Conservation (phyloP, 805 yeast species). For the Starmerella cellae region DNA sequence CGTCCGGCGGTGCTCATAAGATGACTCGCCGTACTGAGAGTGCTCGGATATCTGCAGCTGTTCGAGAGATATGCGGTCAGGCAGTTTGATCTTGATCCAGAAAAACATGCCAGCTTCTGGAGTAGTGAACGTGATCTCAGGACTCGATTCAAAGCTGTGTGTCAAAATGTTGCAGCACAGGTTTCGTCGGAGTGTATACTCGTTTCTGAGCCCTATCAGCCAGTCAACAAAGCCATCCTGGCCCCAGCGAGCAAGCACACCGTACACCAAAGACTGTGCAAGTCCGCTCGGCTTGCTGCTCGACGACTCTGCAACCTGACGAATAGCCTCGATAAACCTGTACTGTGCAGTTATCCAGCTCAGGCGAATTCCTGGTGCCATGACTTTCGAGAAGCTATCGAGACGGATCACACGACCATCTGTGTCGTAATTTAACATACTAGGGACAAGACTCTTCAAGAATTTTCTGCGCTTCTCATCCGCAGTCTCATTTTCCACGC, state of each 20-base stretch:
- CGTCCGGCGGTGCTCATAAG: no score
- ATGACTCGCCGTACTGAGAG: slow-evolving; percentile 12
- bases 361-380: slow-evolving; percentile 80
- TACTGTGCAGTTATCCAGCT: slow-evolving; percentile 79
- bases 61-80: slow-evolving; percentile 22
- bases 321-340: slow-evolving; percentile 44
- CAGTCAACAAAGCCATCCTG: slow-evolving; percentile 79
- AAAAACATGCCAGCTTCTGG: slow-evolving; percentile 44
- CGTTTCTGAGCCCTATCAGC: slow-evolving; percentile 58
- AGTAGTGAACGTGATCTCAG: slow-evolving; percentile 26
- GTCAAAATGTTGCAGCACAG: slow-evolving; percentile 59
- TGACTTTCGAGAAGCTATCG: slow-evolving; percentile 79
- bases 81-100: slow-evolving; percentile 37
- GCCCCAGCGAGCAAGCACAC: slow-evolving; percentile 75
- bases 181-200: slow-evolving; percentile 81
- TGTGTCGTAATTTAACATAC: slow-evolving; percentile 58
- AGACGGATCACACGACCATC: slow-evolving; percentile 83
- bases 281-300: slow-evolving; percentile 74
- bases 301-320: slow-evolving; percentile 66
- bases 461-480: slow-evolving; percentile 27
- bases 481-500: slow-evolving; percentile 17
- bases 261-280: slow-evolving; percentile 58
- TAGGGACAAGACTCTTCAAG: slow-evolving; percentile 51
- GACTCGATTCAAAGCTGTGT: slow-evolving; percentile 34
- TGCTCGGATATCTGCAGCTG: slow-evolving; percentile 29